These are phyloP conservation scores for Colletotrichum sp. DNA, from an alignment of 2,329 filamentous ascomycete genomes.

Conservation along the genomic window DNA sequence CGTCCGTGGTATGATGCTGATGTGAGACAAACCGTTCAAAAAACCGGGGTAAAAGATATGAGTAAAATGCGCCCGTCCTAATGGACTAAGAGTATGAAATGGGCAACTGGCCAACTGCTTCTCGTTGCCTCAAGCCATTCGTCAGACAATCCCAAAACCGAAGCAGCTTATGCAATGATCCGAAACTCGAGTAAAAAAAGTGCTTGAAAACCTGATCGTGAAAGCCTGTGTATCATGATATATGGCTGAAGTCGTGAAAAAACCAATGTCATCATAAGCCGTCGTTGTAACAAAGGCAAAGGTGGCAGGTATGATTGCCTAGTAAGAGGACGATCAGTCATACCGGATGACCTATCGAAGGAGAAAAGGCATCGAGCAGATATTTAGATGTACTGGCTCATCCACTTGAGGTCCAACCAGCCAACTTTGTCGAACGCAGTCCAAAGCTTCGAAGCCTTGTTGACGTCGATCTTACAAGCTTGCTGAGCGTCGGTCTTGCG, in stretches of 20 bases:
- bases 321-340: conserved; percentile 7
- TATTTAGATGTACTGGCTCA: conserved; percentile 38
- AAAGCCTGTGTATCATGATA: neutral
- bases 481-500: conserved; percentile 95
- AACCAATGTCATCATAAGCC: neutral
- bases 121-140: neutral
- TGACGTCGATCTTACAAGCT: conserved; percentile 97
- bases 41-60: neutral
- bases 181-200: neutral
- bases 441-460: conserved; percentile 95
- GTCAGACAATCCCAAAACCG: neutral
- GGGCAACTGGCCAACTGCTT: neutral
- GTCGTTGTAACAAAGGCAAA: neutral
- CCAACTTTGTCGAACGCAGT: conserved; percentile 85
- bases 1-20: conserved; percentile 17
- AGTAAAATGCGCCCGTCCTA: neutral
- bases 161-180: conserved; percentile 12
- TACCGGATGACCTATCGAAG: conserved; percentile 26
- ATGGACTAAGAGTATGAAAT: neutral
- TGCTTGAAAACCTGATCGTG: neutral
- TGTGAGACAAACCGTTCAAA: neutral
- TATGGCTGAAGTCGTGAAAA: neutral
- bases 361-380: neutral
- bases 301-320: neutral
- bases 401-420: conserved; percentile 70